A percentile compares a stretch with the other conserved stretches of the same genome.
Conservation (phyloP, 2,329 filamentous ascomycete genomes). For the Diplocarpon mali region DNA sequence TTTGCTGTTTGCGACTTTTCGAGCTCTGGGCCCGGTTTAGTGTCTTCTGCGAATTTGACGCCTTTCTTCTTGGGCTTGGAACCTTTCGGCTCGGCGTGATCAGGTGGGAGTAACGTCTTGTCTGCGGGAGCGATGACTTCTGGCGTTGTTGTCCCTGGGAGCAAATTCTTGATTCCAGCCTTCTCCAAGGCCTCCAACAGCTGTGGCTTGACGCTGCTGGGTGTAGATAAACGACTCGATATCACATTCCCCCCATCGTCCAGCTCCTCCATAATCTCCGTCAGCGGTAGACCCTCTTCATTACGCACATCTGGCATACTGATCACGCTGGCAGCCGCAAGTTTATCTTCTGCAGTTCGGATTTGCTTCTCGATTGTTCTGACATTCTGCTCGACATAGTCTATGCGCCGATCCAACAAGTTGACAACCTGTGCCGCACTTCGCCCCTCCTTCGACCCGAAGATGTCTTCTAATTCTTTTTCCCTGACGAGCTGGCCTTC, state of each 20-base stretch:
- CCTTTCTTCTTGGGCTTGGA: conserved; percentile 37
- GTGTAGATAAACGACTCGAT: conserved; percentile 52
- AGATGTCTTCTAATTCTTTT: conserved; percentile 42
- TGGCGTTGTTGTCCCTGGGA: conserved; percentile 2
- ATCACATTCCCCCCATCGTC: conserved; percentile 85
- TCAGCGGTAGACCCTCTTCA: conserved; percentile 65
- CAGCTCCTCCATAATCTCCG: conserved; percentile 84
- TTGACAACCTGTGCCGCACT: conserved; percentile 52
- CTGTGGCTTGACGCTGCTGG: conserved; percentile 55
- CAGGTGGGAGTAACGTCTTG: background rate
- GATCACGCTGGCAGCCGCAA: conserved; percentile 50
- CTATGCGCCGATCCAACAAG: conserved; percentile 63
- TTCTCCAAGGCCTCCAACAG: conserved; percentile 65
- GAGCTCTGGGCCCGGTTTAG: conserved; percentile 33
- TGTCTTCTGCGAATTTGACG: conserved; percentile 53
- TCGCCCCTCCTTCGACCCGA: conserved; percentile 33
- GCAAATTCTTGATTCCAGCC: conserved; percentile 52
- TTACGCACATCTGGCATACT: conserved; percentile 51
- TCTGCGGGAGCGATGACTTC: background rate
- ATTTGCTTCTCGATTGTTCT: conserved; percentile 60
- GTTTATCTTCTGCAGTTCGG: conserved; percentile 53
- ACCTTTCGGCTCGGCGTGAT: background rate
- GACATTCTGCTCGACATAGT: conserved; percentile 82
- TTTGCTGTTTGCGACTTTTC: conserved; percentile 22
- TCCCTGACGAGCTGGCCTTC: conserved; percentile 53